Conservation (phyloP, 2,329 filamentous ascomycete species). For the Botrytis galanthina region DNA sequence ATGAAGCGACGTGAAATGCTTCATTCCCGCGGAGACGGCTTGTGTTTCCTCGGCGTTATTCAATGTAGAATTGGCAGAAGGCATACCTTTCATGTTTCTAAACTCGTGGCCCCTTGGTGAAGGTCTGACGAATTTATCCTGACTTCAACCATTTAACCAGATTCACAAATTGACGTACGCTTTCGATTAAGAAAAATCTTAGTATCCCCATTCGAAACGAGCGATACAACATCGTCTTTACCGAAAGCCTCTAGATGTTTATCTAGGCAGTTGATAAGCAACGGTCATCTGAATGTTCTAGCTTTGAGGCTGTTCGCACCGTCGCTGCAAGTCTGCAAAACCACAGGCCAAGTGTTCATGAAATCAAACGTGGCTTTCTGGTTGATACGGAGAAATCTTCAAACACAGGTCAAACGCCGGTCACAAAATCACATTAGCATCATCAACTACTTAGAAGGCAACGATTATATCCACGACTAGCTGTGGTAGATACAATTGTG, state of each 20-base stretch:
- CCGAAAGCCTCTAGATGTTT: background rate
- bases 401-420: background rate
- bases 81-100: background rate
- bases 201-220: background rate
- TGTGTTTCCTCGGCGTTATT: background rate
- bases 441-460: background rate
- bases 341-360: slow-evolving; percentile 14
- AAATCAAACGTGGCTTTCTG: background rate
- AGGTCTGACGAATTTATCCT: background rate
- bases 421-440: background rate
- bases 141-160: background rate
- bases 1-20: background rate
- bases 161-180: background rate
- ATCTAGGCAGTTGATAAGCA: background rate
- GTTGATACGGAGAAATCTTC: background rate
- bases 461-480: background rate
- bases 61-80: background rate
- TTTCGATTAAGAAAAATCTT: background rate
- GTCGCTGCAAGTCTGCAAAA: background rate
- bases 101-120: background rate
- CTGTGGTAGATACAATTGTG: background rate
- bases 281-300: slow-evolving; percentile 6
- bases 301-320: background rate
- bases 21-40: background rate
- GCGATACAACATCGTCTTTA: background rate